These are phyloP conservation scores for Citrus reticulata DNA, from an alignment of 345 rosid species.

Conservation along the genomic window DNA sequence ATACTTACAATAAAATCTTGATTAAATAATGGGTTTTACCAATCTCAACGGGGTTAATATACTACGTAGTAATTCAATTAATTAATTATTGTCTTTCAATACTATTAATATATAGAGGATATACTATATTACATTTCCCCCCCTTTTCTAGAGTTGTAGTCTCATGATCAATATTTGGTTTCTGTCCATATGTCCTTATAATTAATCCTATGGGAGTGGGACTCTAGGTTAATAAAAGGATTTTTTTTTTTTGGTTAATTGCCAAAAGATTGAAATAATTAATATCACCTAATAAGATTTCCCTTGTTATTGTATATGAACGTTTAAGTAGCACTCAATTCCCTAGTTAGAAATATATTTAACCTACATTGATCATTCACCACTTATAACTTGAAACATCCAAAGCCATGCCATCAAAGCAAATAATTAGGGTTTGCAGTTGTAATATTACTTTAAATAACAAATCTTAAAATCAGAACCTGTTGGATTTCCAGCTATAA, in stretches of 20 bases:
- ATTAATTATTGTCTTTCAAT: too few relatives aligned
- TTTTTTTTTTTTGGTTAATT: neutral
- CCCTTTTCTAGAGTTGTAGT: too few relatives aligned
- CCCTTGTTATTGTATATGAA: neutral
- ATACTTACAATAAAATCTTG: too few relatives aligned
- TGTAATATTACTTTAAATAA: neutral
- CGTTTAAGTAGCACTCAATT: neutral
- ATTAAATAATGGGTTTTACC: too few relatives aligned
- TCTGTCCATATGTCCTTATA: neutral
- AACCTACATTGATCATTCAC: neutral
- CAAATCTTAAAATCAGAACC: neutral
- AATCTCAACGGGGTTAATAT: too few relatives aligned
- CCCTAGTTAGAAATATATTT: neutral
- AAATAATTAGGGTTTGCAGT: constrained; percentile 1
- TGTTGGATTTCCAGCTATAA: neutral
- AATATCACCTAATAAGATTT: neutral
- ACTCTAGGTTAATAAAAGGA: neutral
- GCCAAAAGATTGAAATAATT: neutral
- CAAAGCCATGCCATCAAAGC: neutral
- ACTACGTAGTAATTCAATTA: too few relatives aligned
- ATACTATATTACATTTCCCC: too few relatives aligned
- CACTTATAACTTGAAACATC: neutral
- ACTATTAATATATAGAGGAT: too few relatives aligned
- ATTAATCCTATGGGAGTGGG: neutral
- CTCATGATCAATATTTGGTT: neutral